Evolutionary conservation across 441 rosid genomes (phyloP).

Genomic region (Breynia disticha): DNA sequence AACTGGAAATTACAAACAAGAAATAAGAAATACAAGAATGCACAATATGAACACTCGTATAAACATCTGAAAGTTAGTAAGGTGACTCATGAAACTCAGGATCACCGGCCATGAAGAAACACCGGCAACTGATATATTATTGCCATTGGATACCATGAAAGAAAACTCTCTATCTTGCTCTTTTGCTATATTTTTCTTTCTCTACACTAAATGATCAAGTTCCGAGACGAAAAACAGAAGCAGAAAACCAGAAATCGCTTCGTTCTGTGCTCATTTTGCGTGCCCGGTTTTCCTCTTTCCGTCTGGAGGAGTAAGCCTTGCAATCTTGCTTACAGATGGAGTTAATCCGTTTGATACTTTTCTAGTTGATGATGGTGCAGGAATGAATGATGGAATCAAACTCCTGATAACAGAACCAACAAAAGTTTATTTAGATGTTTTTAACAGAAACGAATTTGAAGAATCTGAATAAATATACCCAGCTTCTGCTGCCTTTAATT

Average conservation of each 20-base stretch:
- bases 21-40: slow-evolving; percentile 8
- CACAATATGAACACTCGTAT: slow-evolving; percentile 15
- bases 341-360: slow-evolving; percentile 30
- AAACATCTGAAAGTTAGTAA: slow-evolving; percentile 17
- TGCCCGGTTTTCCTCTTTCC: slow-evolving; percentile 48
- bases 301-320: slow-evolving; percentile 28
- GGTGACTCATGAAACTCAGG: slow-evolving; percentile 17
- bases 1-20: neutral
- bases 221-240: neutral
- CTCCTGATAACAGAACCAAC: slow-evolving; percentile 34
- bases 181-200: slow-evolving; percentile 9
- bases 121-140: slow-evolving; percentile 17
- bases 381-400: slow-evolving; percentile 63
- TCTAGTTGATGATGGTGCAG: slow-evolving; percentile 37
- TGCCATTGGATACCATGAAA: slow-evolving; percentile 15
- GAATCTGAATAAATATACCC: slow-evolving; percentile 26
- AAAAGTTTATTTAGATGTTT: neutral
- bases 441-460: neutral
- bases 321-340: slow-evolving; percentile 23
- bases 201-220: slow-evolving; percentile 17
- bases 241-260: slow-evolving; percentile 8
- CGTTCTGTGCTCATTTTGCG: slow-evolving; percentile 31
- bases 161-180: slow-evolving; percentile 2
- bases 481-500: slow-evolving; percentile 36
- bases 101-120: slow-evolving; percentile 20